phyloP scores from a whole-genome alignment of 345 rosid species.

The Ricinus communis region DNA sequence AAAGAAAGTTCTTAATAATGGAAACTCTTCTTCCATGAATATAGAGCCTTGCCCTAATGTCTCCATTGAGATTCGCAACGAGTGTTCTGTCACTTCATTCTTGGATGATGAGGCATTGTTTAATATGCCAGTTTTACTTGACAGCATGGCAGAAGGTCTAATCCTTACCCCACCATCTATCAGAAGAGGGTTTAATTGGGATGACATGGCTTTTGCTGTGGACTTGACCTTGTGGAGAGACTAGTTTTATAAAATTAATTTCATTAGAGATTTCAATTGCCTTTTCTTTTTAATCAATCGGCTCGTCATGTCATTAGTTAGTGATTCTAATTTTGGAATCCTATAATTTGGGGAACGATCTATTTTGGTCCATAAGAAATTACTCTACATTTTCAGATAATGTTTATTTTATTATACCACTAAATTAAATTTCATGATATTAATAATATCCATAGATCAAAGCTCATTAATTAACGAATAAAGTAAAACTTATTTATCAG shows the following conservation, averaged over 20 bases:
- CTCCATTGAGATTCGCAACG: not conserved
- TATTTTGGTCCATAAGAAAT: no score
- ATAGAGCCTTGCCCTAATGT: not conserved
- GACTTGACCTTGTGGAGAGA: constrained; percentile 19
- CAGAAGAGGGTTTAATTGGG: constrained; percentile 14
- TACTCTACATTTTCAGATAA: no score
- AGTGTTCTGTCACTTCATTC: not conserved
- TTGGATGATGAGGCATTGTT: constrained; percentile 31
- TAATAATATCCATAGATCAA: no score
- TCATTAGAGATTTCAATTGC: not conserved
- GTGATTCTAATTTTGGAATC: no score
- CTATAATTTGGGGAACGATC: no score
- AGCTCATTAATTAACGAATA: no score
- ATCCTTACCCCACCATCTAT: constrained; percentile 23
- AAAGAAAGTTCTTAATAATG: not conserved
- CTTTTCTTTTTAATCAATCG: not conserved
- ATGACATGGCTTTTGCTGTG: constrained; percentile 2
- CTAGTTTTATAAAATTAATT: not conserved
- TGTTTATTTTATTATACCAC: no score
- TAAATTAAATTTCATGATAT: no score
- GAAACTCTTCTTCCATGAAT: not conserved
- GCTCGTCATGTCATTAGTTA: not conserved
- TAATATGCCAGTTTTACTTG: constrained; percentile 30
- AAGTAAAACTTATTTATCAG: no score
- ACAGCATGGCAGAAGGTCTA: constrained; percentile 33